A percentile compares a stretch with the other conserved stretches of the same genome.
Conservation (phyloP, 495 filamentous ascomycete genomes). For the Neurospora sp. region DNA sequence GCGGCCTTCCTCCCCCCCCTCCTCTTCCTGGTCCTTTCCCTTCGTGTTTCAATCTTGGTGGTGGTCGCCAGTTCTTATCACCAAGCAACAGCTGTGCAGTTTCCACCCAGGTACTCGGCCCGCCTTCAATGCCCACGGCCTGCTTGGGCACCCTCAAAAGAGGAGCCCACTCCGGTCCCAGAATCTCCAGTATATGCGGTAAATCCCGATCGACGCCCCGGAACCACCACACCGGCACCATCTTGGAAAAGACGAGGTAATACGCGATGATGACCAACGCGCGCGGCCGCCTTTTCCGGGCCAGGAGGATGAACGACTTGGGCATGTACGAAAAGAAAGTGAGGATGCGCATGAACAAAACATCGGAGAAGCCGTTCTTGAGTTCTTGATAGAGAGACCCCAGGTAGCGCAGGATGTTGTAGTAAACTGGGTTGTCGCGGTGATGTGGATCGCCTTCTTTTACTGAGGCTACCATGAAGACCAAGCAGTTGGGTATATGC, state of each 20-base stretch:
- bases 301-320: slow-evolving; percentile 38
- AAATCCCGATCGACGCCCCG: slow-evolving; percentile 31
- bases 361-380: slow-evolving; percentile 22
- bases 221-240: slow-evolving; percentile 33
- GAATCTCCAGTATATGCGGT: slow-evolving; percentile 21
- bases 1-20: not conserved
- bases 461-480: slow-evolving; percentile 34
- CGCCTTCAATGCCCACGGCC: slow-evolving; percentile 9
- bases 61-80: slow-evolving; percentile 24
- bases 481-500: slow-evolving; percentile 29
- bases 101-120: slow-evolving; percentile 6
- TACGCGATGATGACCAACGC: slow-evolving; percentile 42
- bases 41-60: slow-evolving; percentile 8
- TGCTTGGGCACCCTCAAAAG: slow-evolving; percentile 26
- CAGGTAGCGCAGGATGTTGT: slow-evolving; percentile 27
- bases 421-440: slow-evolving; percentile 19
- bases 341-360: slow-evolving; percentile 29
- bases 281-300: slow-evolving; percentile 40
- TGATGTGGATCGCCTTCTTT: slow-evolving; percentile 17
- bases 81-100: slow-evolving; percentile 26
- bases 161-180: slow-evolving; percentile 26
- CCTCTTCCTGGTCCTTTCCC: not conserved
- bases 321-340: slow-evolving; percentile 40
- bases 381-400: slow-evolving; percentile 36
- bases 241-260: slow-evolving; percentile 34